phyloP scores from a whole-genome alignment of 352 stramenopile genomes.

The Pythium brassicae region DNA sequence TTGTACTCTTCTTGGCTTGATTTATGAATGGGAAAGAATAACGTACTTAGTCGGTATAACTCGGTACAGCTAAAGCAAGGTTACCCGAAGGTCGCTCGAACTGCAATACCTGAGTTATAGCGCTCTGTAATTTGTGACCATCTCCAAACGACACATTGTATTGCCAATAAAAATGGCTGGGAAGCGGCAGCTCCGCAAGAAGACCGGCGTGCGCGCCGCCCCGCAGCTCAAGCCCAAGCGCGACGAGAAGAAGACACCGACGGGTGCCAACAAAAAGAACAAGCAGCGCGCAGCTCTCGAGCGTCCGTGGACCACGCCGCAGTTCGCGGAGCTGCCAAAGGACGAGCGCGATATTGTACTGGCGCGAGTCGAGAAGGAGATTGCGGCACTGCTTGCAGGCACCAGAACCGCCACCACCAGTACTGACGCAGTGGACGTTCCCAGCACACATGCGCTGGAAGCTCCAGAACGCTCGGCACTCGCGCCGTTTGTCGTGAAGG shows the following conservation, averaged over 20 bases:
- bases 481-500: slow-evolving; percentile 29
- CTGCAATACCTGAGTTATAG: too few species aligned
- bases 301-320: slow-evolving; percentile 37
- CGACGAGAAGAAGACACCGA: background rate
- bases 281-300: slow-evolving; percentile 6
- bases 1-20: too few species aligned
- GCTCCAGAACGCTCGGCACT: slow-evolving; percentile 6
- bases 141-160: too few species aligned
- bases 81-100: too few species aligned
- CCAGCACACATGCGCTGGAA: slow-evolving; percentile 2
- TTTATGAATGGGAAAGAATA: too few species aligned
- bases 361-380: slow-evolving; percentile 65
- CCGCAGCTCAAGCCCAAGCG: slow-evolving; percentile 4
- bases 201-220: slow-evolving; percentile 8
- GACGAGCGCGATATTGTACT: slow-evolving; percentile 79
- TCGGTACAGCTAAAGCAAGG: too few species aligned
- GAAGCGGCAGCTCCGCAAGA: slow-evolving; percentile 1
- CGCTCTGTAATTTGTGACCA: too few species aligned
- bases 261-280: slow-evolving; percentile 5
- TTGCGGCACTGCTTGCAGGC: slow-evolving; percentile 17
- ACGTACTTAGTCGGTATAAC: too few species aligned
- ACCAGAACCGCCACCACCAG: background rate
- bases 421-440: background rate
- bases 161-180: background rate
- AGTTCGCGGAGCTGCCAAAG: slow-evolving; percentile 60